Evolutionary conservation across 805 yeast genomes (phyloP).

Genomic region (Pichia cabralensis): DNA sequence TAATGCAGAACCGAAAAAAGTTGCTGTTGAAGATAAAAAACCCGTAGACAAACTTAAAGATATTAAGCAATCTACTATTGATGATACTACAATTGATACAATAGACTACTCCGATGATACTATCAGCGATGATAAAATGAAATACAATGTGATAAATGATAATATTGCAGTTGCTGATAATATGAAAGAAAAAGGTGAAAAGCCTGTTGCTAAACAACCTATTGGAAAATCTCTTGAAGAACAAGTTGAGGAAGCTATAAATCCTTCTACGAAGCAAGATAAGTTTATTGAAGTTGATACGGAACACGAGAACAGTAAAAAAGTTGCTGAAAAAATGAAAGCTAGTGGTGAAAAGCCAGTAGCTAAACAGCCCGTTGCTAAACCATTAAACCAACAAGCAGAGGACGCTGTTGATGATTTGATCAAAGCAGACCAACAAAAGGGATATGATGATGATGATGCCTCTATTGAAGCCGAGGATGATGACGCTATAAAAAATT

Average conservation of each 20-base stretch:
- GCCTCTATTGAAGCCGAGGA: too few species aligned
- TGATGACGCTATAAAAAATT: too few species aligned
- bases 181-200: slow-evolving; percentile 3
- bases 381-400: slow-evolving; percentile 21
- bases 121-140: not conserved
- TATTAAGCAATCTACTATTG: not conserved
- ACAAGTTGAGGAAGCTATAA: slow-evolving; percentile 14
- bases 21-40: not conserved
- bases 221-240: slow-evolving; percentile 21
- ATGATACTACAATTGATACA: not conserved
- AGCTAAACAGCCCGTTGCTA: slow-evolving; percentile 19
- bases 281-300: not conserved
- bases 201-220: slow-evolving; percentile 12
- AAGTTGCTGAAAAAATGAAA: slow-evolving; percentile 18
- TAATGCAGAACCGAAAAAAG: not conserved
- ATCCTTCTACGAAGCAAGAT: not conserved
- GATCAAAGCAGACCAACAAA: too few species aligned
- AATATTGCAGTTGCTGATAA: slow-evolving; percentile 4
- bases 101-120: not conserved
- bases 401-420: slow-evolving; percentile 11
- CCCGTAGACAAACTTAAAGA: not conserved
- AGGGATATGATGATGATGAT: too few species aligned
- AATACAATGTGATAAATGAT: not conserved
- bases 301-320: slow-evolving; percentile 11
- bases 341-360: slow-evolving; percentile 16